Base-by-base conservation (phyloP, 495 filamentous ascomycete species). In the Penicillium nucicola region DNA sequence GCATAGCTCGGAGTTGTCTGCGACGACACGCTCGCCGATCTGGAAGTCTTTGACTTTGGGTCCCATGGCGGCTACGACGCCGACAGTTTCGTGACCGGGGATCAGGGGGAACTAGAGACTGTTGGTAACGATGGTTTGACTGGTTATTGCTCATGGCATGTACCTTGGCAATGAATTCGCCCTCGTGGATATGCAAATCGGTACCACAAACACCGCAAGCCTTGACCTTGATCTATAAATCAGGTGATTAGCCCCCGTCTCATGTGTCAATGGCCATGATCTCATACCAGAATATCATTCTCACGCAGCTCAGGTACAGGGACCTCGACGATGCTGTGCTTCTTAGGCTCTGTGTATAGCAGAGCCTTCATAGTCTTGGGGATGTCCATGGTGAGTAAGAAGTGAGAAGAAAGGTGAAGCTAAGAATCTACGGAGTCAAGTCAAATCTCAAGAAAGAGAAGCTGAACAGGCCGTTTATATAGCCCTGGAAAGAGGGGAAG, bases 161-260 rank as follows among this genome's bases (percentile, higher is more conserved):
- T 69, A 81, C 77, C 73, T 81, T 77, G 50, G 79, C 79, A 63
- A 81, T 76, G 55, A 82, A 82, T 62, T 82, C 77, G 54, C 79
- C 79, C 48, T 86, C 82, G 57, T 87, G 83, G 60, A 86, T 87
- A 61, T 86, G 84, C 56, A 75, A 48, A 56, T 82, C 84, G 43
- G 84, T 86, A 50, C 84, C 84, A 47, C 84, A 87, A 49, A 87
- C 81, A 74, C 84, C 84, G 49, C 81, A 86, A 15, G 84, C 84
- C 68, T 86, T 85, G 49, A 76, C 71, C 53, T 74, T 73, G 62
- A 76, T 68, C 72, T 72, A 41, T 37, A 13, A 12, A 45, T 12
- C 32, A 2, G 22, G n/a, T 23, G 30, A 19, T 36, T n/a, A 46
- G 19, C 40, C 8, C 17, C 17, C 9, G 0, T 6, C 18, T 34